Base-by-base conservation (phyloP, 305 asterid species). In the Galium porrigens region DNA sequence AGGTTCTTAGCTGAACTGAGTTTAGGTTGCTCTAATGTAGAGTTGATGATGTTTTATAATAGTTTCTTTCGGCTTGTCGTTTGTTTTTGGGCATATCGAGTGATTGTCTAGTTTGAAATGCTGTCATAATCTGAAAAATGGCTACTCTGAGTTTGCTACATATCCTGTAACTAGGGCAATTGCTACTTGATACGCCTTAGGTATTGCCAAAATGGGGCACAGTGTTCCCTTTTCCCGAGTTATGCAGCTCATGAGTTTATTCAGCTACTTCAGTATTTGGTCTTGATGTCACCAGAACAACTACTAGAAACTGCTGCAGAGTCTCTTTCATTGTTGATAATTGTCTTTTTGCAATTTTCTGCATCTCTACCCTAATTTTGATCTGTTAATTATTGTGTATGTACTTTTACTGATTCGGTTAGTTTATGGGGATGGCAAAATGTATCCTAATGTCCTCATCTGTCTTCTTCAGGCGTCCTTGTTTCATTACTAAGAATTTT, bases 401-500 rank as follows among this genome's bases (percentile, higher is more conserved):
- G 52, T 14, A 10, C 10, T 27, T 34, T n/a, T 3, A 44, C 5
- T 10, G n/a, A 8, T 3, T 29, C 4, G 1, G 29, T 2, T 8
- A 18, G 15, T 20, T 57, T 7, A 4, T 18, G 56, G 25, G 22
- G 11, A 27, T 39, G 9, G 36, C 15, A n/a, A 48, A 63, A 17
- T n/a, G 25, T 3, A 14, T 58, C 33, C 61, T 17, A 52, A 61
- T 51, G 53, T 7, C 27, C 20, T 61, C 1, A 25, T 44, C 27
- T 58, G 55, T 57, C 55, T 6, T 49, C 49, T 57, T 17, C 86
- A 89, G 96, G 98, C 25, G 95, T 89, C 72, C 87, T 92, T 41
- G 95, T 85, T 48, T 89, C 96, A 20, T 67, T 76, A 54, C 78
- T 92, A 57, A 82, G 99, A 65, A 76, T 89, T 49, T 62, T 85